These are phyloP conservation scores for Blumeria graminis DNA, from an alignment of 2,329 filamentous ascomycete genomes.

Conservation along the genomic window DNA sequence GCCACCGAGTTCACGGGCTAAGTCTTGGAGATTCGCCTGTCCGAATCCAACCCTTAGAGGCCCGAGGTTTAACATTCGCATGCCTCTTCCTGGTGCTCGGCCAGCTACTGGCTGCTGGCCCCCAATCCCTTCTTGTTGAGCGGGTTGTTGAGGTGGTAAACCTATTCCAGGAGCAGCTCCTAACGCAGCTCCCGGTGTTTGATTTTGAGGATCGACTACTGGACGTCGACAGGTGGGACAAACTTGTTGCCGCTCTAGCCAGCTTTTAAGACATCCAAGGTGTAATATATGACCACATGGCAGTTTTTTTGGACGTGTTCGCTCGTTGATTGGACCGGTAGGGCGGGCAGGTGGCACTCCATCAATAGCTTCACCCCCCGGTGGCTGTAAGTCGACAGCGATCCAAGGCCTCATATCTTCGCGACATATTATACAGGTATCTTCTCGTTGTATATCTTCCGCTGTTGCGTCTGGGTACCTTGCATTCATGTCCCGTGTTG, in stretches of 20 bases:
- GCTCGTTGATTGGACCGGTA: slow-evolving; percentile 39
- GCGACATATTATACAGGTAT: slow-evolving; percentile 92
- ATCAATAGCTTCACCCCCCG: slow-evolving; percentile 15
- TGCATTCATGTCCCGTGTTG: slow-evolving; percentile 80
- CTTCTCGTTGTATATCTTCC: slow-evolving; percentile 64
- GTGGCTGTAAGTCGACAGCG: slow-evolving; percentile 22
- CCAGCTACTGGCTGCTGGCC: slow-evolving; percentile 15
- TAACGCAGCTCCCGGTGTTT: slow-evolving; percentile 11
- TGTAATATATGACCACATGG: slow-evolving; percentile 92
- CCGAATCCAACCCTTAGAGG: slow-evolving; percentile 52
- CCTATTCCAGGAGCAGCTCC: slow-evolving; percentile 11
- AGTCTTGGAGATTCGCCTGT: slow-evolving; percentile 37
- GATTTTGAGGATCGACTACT: slow-evolving; percentile 30
- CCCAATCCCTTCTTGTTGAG: slow-evolving; percentile 17
- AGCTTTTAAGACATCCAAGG: slow-evolving; percentile 82
- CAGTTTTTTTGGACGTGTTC: slow-evolving; percentile 77
- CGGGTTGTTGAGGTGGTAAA: slow-evolving; percentile 14
- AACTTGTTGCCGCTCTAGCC: slow-evolving; percentile 91
- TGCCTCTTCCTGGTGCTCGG: slow-evolving; percentile 16
- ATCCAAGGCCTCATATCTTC: slow-evolving; percentile 80
- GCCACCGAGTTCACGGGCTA: slow-evolving; percentile 37
- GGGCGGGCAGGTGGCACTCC: slow-evolving; percentile 16
- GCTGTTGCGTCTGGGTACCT: slow-evolving; percentile 72
- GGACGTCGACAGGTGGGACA: slow-evolving; percentile 83
- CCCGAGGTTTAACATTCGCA: slow-evolving; percentile 46